Conservation (phyloP, 2,329 filamentous ascomycete species). For the Penicillium nordicum region DNA sequence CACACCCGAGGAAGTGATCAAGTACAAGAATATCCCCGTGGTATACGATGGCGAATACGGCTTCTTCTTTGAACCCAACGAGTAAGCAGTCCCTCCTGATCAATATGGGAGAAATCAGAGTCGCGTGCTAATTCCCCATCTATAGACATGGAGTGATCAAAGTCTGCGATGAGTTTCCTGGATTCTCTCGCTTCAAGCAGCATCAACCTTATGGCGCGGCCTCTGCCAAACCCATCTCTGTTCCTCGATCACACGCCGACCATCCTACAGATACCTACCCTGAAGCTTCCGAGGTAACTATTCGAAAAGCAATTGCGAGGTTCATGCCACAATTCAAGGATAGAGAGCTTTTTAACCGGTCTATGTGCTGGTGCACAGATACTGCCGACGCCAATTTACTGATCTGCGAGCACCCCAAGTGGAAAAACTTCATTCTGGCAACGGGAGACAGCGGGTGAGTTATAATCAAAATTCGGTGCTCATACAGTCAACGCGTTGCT, state of each 20-base stretch:
- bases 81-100: neutral
- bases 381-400: neutral
- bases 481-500: neutral
- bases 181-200: neutral
- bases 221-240: neutral
- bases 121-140: neutral
- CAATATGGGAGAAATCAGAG: neutral
- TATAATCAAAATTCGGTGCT: neutral
- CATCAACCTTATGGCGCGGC: neutral
- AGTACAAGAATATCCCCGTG: neutral
- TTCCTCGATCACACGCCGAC: neutral
- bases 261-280: neutral
- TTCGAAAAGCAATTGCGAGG: neutral
- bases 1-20: neutral
- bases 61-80: neutral
- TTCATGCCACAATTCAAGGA: neutral
- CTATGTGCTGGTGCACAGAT: neutral
- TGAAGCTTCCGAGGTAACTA: neutral
- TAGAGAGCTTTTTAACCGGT: neutral
- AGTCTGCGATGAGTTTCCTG: neutral
- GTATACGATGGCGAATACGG: neutral
- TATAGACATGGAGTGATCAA: neutral
- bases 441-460: neutral
- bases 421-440: neutral
- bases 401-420: neutral